Percentiles rank a stretch among this genome's conserved stretches.
phyloP scores from a whole-genome alignment of 306 rosid genomes.

The Cicer judaicum region DNA sequence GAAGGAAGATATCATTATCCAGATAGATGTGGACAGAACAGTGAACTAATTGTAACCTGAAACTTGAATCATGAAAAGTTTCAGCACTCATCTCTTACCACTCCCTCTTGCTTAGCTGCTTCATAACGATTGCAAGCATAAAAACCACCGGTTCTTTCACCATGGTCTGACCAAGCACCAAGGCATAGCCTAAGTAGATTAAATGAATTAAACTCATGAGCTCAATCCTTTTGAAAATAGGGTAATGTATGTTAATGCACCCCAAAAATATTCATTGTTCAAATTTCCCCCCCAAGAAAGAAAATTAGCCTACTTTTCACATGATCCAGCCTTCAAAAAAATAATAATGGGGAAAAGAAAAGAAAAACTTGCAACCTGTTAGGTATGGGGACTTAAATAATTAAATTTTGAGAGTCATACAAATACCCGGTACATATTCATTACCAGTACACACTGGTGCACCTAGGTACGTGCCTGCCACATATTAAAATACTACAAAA shows the following conservation, averaged over 20 bases:
- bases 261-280: not conserved
- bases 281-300: not conserved
- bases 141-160: constrained; percentile 94
- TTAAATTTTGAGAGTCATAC: not conserved
- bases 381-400: not conserved
- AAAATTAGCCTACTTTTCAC: not conserved
- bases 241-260: not conserved
- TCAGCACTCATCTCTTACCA: constrained; percentile 48
- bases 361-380: not conserved
- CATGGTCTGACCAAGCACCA: constrained; percentile 94
- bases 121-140: constrained; percentile 97
- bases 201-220: constrained; percentile 24
- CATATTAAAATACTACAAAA: not conserved
- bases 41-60: constrained; percentile 20
- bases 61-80: constrained; percentile 32
- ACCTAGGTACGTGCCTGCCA: not conserved
- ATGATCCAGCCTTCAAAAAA: not conserved
- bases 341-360: not conserved
- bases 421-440: not conserved
- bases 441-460: not conserved
- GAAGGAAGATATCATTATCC: constrained; percentile 15
- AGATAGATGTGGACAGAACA: constrained; percentile 1
- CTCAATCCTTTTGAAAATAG: constrained; percentile 7
- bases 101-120: constrained; percentile 94
- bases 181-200: constrained; percentile 77